phyloP scores from a whole-genome alignment of 345 rosid species.

The Cardamine chenopodiifolia region DNA sequence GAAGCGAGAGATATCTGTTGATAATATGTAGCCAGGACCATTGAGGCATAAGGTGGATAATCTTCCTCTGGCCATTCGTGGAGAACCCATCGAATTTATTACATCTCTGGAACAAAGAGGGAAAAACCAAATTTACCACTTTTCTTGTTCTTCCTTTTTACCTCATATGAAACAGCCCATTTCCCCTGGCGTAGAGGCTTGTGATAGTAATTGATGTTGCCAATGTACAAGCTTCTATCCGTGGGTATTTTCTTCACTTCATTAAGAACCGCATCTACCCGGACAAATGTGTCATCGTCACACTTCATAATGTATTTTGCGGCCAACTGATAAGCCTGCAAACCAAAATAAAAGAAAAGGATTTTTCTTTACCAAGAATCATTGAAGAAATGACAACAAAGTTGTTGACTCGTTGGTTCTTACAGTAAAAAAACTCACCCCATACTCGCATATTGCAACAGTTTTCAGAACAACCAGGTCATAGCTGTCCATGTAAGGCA shows the following conservation, averaged over 20 bases:
- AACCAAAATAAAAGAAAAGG: conserved; percentile 14
- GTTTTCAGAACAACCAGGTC: conserved; percentile 74
- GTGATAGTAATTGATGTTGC: conserved; percentile 75
- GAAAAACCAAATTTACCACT: neutral
- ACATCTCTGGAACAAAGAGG: neutral
- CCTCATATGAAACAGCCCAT: conserved; percentile 87
- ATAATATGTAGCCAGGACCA: conserved; percentile 77
- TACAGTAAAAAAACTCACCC: conserved; percentile 46
- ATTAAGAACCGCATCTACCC: conserved; percentile 57
- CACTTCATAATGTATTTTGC: conserved; percentile 73
- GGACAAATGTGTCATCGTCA: conserved; percentile 78
- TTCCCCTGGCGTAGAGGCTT: conserved; percentile 75
- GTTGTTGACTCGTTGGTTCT: neutral
- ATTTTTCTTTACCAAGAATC: neutral
- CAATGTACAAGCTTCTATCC: conserved; percentile 61
- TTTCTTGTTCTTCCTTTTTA: conserved; percentile 24
- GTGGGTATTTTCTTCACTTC: conserved; percentile 54
- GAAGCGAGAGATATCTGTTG: conserved; percentile 58
- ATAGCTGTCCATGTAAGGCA: conserved; percentile 73
- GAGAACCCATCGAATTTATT: neutral
- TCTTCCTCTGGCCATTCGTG: conserved; percentile 92
- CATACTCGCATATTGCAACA: conserved; percentile 73
- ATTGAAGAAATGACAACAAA: neutral
- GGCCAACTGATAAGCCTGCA: conserved; percentile 51
- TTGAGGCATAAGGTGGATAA: conserved; percentile 83